Evolutionary conservation across 1,139 yeast genomes (phyloP), one percentile per base, ranked within the genome.

Genomic region (Sugiyamaella grinbergsii): DNA sequence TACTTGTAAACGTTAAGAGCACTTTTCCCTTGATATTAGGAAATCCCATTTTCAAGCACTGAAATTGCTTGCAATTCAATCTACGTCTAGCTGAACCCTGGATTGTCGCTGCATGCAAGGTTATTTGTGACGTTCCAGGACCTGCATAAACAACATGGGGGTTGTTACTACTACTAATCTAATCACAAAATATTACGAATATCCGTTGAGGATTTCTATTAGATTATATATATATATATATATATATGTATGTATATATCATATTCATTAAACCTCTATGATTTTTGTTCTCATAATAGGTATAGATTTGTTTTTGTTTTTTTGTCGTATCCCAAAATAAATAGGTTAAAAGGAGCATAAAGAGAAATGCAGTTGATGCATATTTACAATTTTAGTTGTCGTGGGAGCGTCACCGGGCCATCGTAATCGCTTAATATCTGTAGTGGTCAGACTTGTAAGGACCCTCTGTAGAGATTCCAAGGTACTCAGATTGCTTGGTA

Each of bases 361-460:
- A 48, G 18, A 29, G 34, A 48, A 16, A 52, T 50, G 57, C 57
- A 50, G 57, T 54, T 54, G 57, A 54, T 48, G 57, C 57, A 55
- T 55, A 54, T 54, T 39, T 53, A 53, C 57, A 55, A 42, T 24
- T 38, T 29, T 28, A 29, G 19, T 36, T 45, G 13, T 11, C n/a
- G 13, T 3, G n/a, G 20, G n/a, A 11, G 32, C 18, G 34, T 16
- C n/a, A 24, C 15, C 15, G 16, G 3, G 24, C 2, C 10, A 16
- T 19, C 28, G n/a, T n/a, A 16, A 20, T 23, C 52, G 62, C 64
- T 76, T 89, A 93, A 80, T 93, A 93, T 82, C 97, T 89, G 95
- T 93, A 93, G 79, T 84, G 88, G 68, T 93, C 98, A 71, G 96
- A 85, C 86, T 93, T 93, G 95, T 70, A 93, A 68, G 99, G 99